These are phyloP conservation scores for Metschnikowia amazonensis DNA, from an alignment of 805 yeast species.

Conservation along the genomic window DNA sequence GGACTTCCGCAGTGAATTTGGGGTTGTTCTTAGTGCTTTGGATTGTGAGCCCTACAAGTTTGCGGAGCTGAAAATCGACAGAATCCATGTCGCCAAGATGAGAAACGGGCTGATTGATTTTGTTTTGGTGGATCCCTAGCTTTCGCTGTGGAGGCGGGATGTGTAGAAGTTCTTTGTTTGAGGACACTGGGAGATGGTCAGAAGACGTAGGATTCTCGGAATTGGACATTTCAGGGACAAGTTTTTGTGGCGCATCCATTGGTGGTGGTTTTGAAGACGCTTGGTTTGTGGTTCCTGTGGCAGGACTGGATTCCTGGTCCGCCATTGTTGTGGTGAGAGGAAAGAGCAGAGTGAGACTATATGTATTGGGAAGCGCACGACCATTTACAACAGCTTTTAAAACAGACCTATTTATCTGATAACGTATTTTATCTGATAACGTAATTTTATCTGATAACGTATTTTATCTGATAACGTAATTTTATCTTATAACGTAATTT, in stretches of 20 bases:
- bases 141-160: conserved; percentile 12
- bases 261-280: background rate
- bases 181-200: background rate
- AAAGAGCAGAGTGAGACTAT: background rate
- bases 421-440: too few relatives aligned
- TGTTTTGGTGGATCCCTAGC: conserved; percentile 7
- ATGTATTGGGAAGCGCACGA: background rate
- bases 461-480: too few relatives aligned
- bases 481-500: too few relatives aligned
- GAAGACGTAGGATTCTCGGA: background rate
- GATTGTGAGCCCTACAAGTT: conserved; percentile 26
- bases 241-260: background rate
- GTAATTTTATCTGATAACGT: too few relatives aligned
- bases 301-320: conserved; percentile 1
- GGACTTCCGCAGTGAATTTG: conserved; percentile 24
- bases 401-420: too few relatives aligned
- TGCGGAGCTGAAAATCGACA: conserved; percentile 28
- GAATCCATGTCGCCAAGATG: conserved; percentile 11
- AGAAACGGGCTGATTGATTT: conserved; percentile 5
- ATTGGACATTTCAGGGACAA: background rate
- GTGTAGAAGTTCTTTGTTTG: background rate
- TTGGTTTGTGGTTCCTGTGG: background rate
- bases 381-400: background rate
- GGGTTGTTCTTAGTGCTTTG: conserved; percentile 18
- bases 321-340: conserved; percentile 2